A percentile compares a stretch with the other conserved stretches of the same genome.
Conservation (phyloP, 1,139 yeast species). For the Saccharomyces hybrid region DNA sequence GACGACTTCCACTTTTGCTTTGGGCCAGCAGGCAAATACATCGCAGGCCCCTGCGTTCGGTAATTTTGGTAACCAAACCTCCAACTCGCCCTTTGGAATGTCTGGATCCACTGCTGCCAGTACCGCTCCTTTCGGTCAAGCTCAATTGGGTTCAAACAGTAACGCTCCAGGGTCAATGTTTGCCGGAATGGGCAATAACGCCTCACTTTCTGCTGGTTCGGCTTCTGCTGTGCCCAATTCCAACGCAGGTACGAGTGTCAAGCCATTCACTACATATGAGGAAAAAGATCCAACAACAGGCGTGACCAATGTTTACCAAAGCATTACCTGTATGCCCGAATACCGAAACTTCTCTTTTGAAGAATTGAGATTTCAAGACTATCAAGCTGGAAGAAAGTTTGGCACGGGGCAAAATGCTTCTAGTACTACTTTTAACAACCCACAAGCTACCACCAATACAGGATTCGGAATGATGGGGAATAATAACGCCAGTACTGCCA, state of each 20-base stretch:
- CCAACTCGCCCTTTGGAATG: constrained; percentile 22
- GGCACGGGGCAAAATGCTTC: constrained; percentile 13
- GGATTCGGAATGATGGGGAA: constrained; percentile 18
- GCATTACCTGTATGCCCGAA: constrained; percentile 84
- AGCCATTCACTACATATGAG: constrained; percentile 54
- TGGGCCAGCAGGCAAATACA: background rate
- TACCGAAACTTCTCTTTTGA: constrained; percentile 75
- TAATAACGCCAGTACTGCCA: constrained; percentile 11
- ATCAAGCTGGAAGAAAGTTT: constrained; percentile 58
- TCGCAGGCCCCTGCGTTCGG: background rate
- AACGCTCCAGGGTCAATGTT: constrained; percentile 5
- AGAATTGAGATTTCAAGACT: constrained; percentile 85
- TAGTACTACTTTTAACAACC: constrained; percentile 27
- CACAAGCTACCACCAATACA: constrained; percentile 27
- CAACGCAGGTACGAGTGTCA: constrained; percentile 58
- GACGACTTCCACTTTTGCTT: background rate
- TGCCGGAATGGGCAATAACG: constrained; percentile 10
- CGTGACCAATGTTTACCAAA: constrained; percentile 57
- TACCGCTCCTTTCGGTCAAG: background rate
- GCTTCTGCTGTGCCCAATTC: constrained; percentile 22
- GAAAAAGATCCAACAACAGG: constrained; percentile 69
- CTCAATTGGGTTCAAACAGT: constrained; percentile 5
- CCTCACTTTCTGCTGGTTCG: constrained; percentile 29
- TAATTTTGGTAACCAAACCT: constrained; percentile 33
- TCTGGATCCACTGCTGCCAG: background rate